Conservation (phyloP, 2,329 filamentous ascomycete species). For the Colletotrichum sp. region DNA sequence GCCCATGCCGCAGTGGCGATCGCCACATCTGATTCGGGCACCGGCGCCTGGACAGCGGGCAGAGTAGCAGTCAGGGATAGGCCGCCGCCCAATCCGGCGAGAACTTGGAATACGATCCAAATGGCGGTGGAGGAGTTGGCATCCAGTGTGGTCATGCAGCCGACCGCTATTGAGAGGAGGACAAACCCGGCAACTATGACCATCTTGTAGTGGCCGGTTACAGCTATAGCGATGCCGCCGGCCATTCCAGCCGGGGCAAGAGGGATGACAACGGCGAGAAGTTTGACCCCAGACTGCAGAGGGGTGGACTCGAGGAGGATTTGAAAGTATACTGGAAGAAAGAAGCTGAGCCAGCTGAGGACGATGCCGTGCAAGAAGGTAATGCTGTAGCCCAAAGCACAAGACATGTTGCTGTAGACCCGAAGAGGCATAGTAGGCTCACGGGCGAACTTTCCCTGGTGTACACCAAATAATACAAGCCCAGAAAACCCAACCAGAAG, state of each 20-base stretch:
- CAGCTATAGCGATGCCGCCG: not conserved
- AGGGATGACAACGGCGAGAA: not conserved
- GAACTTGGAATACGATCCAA: constrained; percentile 36
- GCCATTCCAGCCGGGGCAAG: not conserved
- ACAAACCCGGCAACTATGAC: not conserved
- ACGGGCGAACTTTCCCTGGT: not conserved
- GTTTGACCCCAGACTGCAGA: not conserved
- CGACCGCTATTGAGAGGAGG: not conserved
- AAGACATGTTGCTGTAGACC: constrained; percentile 16
- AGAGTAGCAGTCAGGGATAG: constrained; percentile 40
- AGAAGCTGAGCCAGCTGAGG: not conserved
- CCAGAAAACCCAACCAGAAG: not conserved
- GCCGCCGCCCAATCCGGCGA: constrained; percentile 21
- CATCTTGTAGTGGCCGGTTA: not conserved
- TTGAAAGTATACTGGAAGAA: not conserved
- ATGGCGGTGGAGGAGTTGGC: not conserved
- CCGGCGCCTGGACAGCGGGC: constrained; percentile 37
- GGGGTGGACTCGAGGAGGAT: not conserved
- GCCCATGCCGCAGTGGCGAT: constrained; percentile 34
- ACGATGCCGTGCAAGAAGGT: constrained; percentile 27
- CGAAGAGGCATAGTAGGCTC: constrained; percentile 21
- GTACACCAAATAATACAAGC: not conserved
- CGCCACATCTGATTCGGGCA: constrained; percentile 29
- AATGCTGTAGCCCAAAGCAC: constrained; percentile 26
- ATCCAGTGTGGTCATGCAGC: not conserved